A percentile compares a stretch with the other conserved stretches of the same genome.
Conservation (phyloP, 305 asterid species). For the Solanum chacoense region DNA sequence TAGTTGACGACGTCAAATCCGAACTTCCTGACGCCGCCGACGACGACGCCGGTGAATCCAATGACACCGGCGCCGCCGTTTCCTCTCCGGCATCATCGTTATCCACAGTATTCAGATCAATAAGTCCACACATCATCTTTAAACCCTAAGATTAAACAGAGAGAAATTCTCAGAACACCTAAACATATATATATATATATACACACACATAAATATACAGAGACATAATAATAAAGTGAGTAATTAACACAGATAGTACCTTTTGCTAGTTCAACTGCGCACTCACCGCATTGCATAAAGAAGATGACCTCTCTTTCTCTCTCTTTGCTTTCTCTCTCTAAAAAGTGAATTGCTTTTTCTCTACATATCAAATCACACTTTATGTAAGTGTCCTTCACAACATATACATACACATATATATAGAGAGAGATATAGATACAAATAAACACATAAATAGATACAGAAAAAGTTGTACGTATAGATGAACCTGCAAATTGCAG, state of each 20-base stretch:
- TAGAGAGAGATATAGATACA: background rate
- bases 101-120: constrained; percentile 65
- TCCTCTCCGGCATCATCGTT: constrained; percentile 36
- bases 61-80: constrained; percentile 24
- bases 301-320: background rate
- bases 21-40: constrained; percentile 14
- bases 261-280: constrained; percentile 24
- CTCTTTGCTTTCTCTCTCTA: constrained; percentile 33
- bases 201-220: background rate
- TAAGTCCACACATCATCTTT: constrained; percentile 45
- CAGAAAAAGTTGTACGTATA: constrained; percentile 4
- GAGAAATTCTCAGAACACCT: background rate
- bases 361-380: constrained; percentile 35
- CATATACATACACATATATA: background rate
- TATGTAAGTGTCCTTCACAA: constrained; percentile 17
- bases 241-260: background rate
- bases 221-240: background rate
- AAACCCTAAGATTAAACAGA: constrained; percentile 26
- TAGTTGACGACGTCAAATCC: constrained; percentile 27
- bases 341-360: constrained; percentile 17
- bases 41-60: background rate
- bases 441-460: background rate
- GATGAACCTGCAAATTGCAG: constrained; percentile 49
- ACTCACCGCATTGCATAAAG: constrained; percentile 27
- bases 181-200: constrained; percentile 3